Evolutionary conservation across 1,284 basidiomycete genomes (phyloP), one percentile per base, ranked within the genome.

Genomic region (Irpex lacteus): DNA sequence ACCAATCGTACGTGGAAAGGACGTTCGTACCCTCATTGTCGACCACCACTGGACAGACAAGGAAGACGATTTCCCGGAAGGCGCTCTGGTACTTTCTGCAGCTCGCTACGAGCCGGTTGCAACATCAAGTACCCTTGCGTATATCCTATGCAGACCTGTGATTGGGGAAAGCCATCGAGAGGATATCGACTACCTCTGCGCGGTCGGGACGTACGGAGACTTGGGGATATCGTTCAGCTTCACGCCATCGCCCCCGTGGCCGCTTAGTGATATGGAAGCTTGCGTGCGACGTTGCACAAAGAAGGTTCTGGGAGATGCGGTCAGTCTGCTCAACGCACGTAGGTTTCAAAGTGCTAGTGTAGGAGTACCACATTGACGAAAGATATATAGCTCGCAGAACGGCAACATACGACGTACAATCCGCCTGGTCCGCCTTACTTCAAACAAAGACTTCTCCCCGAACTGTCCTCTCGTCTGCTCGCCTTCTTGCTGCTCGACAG

Each of bases 251-350:
- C 63, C 63, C 19, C 72, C 69, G 6, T 75, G 71, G 64, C 73
- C 70, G 26, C 44, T 55, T 9, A 61, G 58, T 5, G 74, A 71
- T 50, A 73, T 72, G 71, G 69, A 67, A 36, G 63, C 44, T 5
- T 73, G 71, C 57, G 52, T 71, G 59, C 73, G 72, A 66, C 65
- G 64, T 53, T 73, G 70, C 64, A 72, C 70, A 37, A 76, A 76
- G 70, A 75, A 75, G 62, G 68, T 64, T 1, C 55, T 75, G 1
- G 69, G 64, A 4, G 73, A 75, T 32, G 74, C 71, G 0, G 71
- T 76, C 7, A 70, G 70, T n/a, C 69, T 75, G 6, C 56, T 76
- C 19, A 76, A 76, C 59, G 75, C 75, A n/a, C 74, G 74, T 74
- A 54, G 47, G 71, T 68, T 9, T 15, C 21, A 5, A 40, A 54